A percentile compares a stretch with the other conserved stretches of the same genome.
These are phyloP conservation scores for Elaphomyces granulatus DNA, from an alignment of 495 filamentous ascomycete genomes.

Conservation along the genomic window DNA sequence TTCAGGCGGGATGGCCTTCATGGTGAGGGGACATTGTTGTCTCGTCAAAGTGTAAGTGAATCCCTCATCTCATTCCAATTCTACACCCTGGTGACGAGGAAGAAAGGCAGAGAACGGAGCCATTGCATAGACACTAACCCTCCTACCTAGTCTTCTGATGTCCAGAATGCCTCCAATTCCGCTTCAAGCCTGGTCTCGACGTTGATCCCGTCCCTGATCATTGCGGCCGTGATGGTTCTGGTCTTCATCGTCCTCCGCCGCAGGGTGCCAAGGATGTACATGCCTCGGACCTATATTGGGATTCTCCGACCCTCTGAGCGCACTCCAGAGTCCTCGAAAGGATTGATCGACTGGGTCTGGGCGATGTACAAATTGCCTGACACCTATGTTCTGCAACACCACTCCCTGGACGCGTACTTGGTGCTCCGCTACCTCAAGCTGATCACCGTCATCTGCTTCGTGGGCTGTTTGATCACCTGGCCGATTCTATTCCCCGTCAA, in stretches of 20 bases:
- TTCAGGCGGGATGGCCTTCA: too few relatives aligned
- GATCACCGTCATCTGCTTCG: conserved; percentile 54
- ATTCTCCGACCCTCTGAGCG: conserved; percentile 53
- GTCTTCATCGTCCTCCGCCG: conserved; percentile 67
- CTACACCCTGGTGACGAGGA: too few relatives aligned
- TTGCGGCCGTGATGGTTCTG: conserved; percentile 47
- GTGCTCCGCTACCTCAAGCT: conserved; percentile 76
- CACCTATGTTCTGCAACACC: conserved; percentile 71
- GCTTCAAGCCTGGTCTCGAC: conserved; percentile 51
- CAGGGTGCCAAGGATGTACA: conserved; percentile 63
- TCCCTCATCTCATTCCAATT: too few relatives aligned
- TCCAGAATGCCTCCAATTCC: conserved; percentile 24
- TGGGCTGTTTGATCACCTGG: conserved; percentile 70
- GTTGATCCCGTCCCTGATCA: conserved; percentile 50
- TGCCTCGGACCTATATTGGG: conserved; percentile 76
- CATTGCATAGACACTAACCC: too few relatives aligned
- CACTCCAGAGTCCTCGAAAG: conserved; percentile 50
- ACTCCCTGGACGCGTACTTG: conserved; percentile 80
- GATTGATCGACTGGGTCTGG: conserved; percentile 59
- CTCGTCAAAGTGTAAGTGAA: too few relatives aligned
- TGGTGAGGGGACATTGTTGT: too few relatives aligned
- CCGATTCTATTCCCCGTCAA: conserved; percentile 80
- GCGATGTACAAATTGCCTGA: conserved; percentile 70
- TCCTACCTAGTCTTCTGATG: not conserved
- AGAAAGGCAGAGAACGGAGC: too few relatives aligned